These are phyloP conservation scores for Morella rubra DNA, from an alignment of 306 rosid species.

Conservation along the genomic window DNA sequence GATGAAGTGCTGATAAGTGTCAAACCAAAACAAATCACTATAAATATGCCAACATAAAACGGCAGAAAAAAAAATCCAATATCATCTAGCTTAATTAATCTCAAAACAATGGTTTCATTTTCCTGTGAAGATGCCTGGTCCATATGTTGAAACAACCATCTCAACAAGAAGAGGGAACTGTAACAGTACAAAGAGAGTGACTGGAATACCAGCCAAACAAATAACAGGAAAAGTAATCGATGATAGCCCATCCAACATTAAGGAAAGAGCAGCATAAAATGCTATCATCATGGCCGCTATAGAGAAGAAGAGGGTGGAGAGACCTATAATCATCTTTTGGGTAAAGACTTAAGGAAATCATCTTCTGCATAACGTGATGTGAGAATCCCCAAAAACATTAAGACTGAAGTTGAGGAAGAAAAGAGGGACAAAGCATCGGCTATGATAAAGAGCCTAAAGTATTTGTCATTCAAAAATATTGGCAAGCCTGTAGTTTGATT, in stretches of 20 bases:
- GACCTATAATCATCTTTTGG: neutral
- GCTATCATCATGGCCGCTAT: neutral
- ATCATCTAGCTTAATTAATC: too few relatives aligned
- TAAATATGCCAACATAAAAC: too few relatives aligned
- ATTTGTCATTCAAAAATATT: too few relatives aligned
- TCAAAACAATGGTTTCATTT: too few relatives aligned
- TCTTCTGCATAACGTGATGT: slow-evolving; percentile 3
- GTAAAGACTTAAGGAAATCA: neutral
- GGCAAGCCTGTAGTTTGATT: neutral
- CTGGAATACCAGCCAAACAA: neutral
- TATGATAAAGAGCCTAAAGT: neutral
- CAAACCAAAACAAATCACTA: too few relatives aligned
- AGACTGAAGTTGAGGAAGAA: neutral
- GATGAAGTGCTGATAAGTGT: too few relatives aligned
- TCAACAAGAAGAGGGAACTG: neutral
- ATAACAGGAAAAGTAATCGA: neutral
- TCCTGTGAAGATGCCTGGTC: neutral
- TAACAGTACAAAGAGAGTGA: too few relatives aligned
- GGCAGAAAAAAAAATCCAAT: too few relatives aligned
- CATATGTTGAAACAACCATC: too few relatives aligned
- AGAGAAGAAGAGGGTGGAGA: neutral
- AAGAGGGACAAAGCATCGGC: neutral
- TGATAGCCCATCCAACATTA: too few relatives aligned
- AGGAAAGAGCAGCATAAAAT: neutral
- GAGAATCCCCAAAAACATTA: neutral